These are phyloP conservation scores for Auriscalpium microsporum DNA, from an alignment of 768 basidiomycete genomes.

Conservation along the genomic window DNA sequence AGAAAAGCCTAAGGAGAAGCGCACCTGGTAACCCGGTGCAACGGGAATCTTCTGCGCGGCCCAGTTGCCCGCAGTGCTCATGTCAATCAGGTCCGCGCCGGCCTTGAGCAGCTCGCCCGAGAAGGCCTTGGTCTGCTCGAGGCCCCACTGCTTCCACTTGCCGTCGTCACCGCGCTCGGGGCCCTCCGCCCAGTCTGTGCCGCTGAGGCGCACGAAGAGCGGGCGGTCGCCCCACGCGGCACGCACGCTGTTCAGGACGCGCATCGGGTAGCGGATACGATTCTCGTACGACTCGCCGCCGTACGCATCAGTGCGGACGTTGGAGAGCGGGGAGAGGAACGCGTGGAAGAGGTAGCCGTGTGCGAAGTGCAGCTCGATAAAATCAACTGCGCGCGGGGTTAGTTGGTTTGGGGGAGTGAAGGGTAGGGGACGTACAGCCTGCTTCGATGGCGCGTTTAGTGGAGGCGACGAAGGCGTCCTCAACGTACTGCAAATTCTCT, in stretches of 20 bases:
- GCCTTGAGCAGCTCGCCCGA: slow-evolving; percentile 45
- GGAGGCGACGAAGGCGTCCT: slow-evolving; percentile 52
- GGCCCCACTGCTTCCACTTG: slow-evolving; percentile 62
- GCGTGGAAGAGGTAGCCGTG: slow-evolving; percentile 63
- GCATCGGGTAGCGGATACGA: slow-evolving; percentile 59
- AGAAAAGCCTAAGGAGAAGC: neutral
- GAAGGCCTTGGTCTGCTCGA: slow-evolving; percentile 64
- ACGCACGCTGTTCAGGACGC: slow-evolving; percentile 44
- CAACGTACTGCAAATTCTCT: slow-evolving; percentile 45
- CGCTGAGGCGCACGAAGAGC: slow-evolving; percentile 56
- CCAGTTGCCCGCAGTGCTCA: slow-evolving; percentile 34
- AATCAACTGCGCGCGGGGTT: slow-evolving; percentile 38
- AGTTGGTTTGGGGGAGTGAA: slow-evolving; percentile 5
- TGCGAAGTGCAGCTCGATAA: slow-evolving; percentile 65
- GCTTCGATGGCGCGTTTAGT: slow-evolving; percentile 45
- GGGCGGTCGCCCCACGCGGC: slow-evolving; percentile 54
- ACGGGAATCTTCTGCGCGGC: slow-evolving; percentile 46
- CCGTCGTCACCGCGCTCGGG: slow-evolving; percentile 46
- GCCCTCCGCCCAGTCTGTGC: slow-evolving; percentile 45
- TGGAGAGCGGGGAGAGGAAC: slow-evolving; percentile 71
- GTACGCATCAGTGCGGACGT: slow-evolving; percentile 60
- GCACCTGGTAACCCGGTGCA: slow-evolving; percentile 55
- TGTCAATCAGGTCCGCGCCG: slow-evolving; percentile 74
- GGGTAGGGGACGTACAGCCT: slow-evolving; percentile 42
- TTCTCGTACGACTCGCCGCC: slow-evolving; percentile 65